Evolutionary conservation across 495 filamentous ascomycete species (phyloP).

Genomic region (Venustampulla echinocandica): DNA sequence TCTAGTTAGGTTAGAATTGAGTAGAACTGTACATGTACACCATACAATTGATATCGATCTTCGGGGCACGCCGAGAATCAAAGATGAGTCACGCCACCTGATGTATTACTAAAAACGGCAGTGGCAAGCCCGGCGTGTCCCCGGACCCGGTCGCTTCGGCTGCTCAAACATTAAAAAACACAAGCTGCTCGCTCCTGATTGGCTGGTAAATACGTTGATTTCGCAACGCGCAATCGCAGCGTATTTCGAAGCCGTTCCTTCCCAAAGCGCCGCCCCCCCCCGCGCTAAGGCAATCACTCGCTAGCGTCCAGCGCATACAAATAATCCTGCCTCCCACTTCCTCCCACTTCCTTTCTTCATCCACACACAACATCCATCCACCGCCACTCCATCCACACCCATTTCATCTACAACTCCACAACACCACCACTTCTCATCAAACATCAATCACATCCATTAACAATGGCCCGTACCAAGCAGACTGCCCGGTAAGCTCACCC

Average conservation of each 20-base stretch:
- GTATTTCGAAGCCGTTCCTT: background rate
- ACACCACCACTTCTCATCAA: conserved; percentile 34
- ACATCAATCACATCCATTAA: conserved; percentile 39
- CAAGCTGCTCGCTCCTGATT: background rate
- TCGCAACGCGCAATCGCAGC: background rate
- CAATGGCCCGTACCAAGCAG: conserved; percentile 99
- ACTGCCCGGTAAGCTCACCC: conserved; percentile 59
- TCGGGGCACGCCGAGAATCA: too few species aligned
- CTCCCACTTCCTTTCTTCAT: conserved; percentile 16
- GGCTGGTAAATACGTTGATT: background rate
- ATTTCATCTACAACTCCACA: conserved; percentile 29
- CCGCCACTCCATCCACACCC: conserved; percentile 12
- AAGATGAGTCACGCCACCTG: too few species aligned
- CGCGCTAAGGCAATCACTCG: conserved; percentile 15
- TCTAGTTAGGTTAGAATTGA: too few species aligned
- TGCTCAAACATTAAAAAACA: background rate
- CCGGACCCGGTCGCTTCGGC: background rate
- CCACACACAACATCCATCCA: conserved; percentile 16
- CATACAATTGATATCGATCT: too few species aligned
- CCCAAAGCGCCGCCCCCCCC: too few species aligned
- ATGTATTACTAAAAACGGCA: too few species aligned
- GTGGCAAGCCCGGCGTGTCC: background rate
- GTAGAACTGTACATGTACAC: too few species aligned
- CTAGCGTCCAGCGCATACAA: conserved; percentile 18
- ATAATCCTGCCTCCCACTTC: conserved; percentile 22